phyloP scores from a whole-genome alignment of 176 grass and related monocot genomes.

The Poa annua region DNA sequence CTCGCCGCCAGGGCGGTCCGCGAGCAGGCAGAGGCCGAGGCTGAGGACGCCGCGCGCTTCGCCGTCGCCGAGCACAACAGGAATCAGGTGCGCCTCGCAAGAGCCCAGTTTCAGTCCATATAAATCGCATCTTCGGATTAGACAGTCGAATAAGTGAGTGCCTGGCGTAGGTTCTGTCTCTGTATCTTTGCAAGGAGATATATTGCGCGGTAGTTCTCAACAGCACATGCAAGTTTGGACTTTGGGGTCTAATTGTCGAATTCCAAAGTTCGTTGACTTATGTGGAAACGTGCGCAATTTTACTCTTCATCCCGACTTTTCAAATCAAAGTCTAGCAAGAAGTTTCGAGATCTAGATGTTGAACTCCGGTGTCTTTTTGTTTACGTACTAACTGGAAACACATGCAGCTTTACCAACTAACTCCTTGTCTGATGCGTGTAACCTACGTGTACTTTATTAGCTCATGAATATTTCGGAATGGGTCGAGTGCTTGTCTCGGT shows the following conservation, averaged over 20 bases:
- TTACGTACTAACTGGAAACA: neutral
- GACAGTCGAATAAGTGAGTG: neutral
- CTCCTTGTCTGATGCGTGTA: slow-evolving; percentile 1
- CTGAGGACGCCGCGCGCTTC: slow-evolving; percentile 84
- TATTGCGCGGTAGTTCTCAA: neutral
- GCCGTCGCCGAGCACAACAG: slow-evolving; percentile 81
- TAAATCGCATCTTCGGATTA: neutral
- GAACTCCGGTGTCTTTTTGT: neutral
- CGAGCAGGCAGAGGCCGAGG: slow-evolving; percentile 60
- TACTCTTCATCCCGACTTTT: neutral
- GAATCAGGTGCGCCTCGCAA: slow-evolving; percentile 44
- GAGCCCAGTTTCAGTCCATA: neutral
- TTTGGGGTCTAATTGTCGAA: slow-evolving; percentile 8
- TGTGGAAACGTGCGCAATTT: neutral
- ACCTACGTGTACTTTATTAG: neutral
- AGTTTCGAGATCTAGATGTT: slow-evolving; percentile 27
- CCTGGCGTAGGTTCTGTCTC: neutral
- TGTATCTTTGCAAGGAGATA: neutral
- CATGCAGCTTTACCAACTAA: neutral
- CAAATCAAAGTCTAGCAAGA: neutral
- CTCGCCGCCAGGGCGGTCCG: slow-evolving; percentile 43
- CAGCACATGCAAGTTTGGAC: neutral
- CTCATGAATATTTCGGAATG: neutral
- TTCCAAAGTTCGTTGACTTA: slow-evolving; percentile 17
- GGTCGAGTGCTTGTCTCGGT: neutral